Evolutionary conservation across 441 rosid species (phyloP).

Genomic region (Hypseocharis bilobata): DNA sequence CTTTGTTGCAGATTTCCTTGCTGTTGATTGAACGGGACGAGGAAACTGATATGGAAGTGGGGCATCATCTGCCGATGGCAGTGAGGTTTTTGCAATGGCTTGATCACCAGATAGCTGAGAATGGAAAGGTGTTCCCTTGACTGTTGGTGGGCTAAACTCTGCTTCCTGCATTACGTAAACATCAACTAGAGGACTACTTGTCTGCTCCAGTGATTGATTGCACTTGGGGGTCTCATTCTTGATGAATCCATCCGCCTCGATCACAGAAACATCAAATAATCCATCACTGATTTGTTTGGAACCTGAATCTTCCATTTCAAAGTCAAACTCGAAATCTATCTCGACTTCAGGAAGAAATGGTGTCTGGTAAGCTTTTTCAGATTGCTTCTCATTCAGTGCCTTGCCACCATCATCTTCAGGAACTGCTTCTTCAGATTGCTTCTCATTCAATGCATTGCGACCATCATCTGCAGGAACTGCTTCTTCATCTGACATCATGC

Average conservation of each 20-base stretch:
- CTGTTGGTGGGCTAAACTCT: slow-evolving; percentile 9
- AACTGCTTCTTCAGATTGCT: slow-evolving; percentile 1
- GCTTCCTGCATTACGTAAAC: slow-evolving; percentile 15
- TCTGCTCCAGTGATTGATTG: neutral
- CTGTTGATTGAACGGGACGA: slow-evolving; percentile 24
- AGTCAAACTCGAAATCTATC: neutral
- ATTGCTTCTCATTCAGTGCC: neutral
- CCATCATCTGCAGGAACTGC: neutral
- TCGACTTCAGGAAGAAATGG: neutral
- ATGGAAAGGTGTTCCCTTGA: neutral
- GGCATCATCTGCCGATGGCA: slow-evolving; percentile 29
- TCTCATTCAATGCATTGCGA: slow-evolving; percentile 1
- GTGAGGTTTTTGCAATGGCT: neutral
- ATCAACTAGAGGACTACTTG: slow-evolving; percentile 5
- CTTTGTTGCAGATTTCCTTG: slow-evolving; percentile 25
- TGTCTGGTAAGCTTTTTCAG: neutral
- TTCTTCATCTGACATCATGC: neutral
- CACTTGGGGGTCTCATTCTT: slow-evolving; percentile 12
- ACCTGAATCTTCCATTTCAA: neutral
- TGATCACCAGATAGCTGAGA: slow-evolving; percentile 10
- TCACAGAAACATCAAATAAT: slow-evolving; percentile 16
- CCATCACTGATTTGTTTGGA: neutral
- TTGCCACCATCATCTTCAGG: neutral
- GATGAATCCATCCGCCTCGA: slow-evolving; percentile 9
- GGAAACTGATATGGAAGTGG: slow-evolving; percentile 32